Base-by-base conservation (phyloP, 768 basidiomycete species). In the Neoboletus subvelutipes region DNA sequence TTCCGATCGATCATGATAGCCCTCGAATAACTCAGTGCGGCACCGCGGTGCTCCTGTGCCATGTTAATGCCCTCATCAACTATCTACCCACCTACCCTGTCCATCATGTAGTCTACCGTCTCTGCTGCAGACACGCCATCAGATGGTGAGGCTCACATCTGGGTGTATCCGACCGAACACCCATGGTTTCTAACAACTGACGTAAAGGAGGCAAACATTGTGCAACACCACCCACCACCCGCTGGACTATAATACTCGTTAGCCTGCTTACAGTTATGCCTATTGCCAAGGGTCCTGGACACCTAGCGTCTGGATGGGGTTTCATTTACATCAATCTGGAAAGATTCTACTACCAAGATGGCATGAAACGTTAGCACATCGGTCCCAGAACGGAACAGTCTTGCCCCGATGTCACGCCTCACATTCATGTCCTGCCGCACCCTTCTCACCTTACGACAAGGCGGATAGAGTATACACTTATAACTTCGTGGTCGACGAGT, bases 391-490 rank as follows among this genome's bases (percentile, higher is more conserved):
- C 28, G 28, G 6, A 31, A 31, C 29, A 6, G 7, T 29, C 11
- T 39, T 37, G n/a, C 12, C n/a, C 11, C 24, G 29, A 20, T 55
- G 52, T 20, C 37, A 49, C 15, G 29, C 54, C 13, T 12, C 54
- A 42, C 28, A 18, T 55, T 40, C 10, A 1, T 12, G 34, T 26
- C 29, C 29, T 9, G 29, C 29, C 29, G 9, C 10, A 31, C 31
- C 31, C 54, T 15, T 54, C 45, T 50, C 46, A 54, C 31, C n/a
- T n/a, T n/a, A n/a, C n/a, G n/a, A 10, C 17, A 15, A 54, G n/a
- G n/a, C n/a, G n/a, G n/a, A n/a, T n/a, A n/a, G n/a, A 9, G 11
- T 6, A 9, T 5, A 9, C 18, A 28, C 18, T 29, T 12, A 46
- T n/a, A 7, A 5, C 7, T 1, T 18, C 18, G 8, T 18, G 8